A percentile compares a stretch with the other conserved stretches of the same genome.
These are phyloP conservation scores for Phytopythium oedochilum DNA, from an alignment of 352 stramenopile species.

Conservation along the genomic window DNA sequence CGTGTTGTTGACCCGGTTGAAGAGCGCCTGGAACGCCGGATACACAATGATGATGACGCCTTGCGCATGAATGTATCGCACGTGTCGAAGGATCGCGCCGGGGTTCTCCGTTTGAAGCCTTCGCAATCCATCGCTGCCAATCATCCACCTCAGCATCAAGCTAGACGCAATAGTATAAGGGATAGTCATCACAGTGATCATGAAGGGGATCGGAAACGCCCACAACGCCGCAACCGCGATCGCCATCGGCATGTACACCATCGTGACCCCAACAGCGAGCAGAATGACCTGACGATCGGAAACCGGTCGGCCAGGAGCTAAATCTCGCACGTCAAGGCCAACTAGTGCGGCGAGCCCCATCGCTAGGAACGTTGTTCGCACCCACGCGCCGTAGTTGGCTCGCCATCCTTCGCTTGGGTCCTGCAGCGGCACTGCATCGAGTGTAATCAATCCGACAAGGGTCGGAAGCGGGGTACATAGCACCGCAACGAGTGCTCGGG, in stretches of 20 bases:
- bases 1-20: slow-evolving; percentile 1
- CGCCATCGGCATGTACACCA: slow-evolving; percentile 4
- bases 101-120: not conserved
- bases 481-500: slow-evolving; percentile 1
- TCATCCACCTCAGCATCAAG: not conserved
- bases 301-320: not conserved
- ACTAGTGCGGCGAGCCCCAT: not conserved
- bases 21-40: slow-evolving; percentile 8
- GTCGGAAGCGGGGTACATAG: not conserved
- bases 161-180: slow-evolving; percentile 7
- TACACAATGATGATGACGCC: slow-evolving; percentile 8
- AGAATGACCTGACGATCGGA: not conserved
- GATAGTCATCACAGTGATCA: slow-evolving; percentile 4
- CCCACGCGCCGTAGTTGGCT: not conserved
- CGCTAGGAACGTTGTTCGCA: not conserved
- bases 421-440: not conserved
- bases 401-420: not conserved
- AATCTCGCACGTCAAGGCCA: not conserved
- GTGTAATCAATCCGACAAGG: not conserved
- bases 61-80: slow-evolving; percentile 4
- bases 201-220: slow-evolving; percentile 21
- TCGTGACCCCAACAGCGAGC: not conserved
- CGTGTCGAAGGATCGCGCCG: slow-evolving; percentile 1
- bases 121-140: not conserved
- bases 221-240: slow-evolving; percentile 8